Percentiles rank a stretch among this genome's conserved stretches.
These are phyloP conservation scores for Malassezia caprae DNA, from an alignment of 1,284 basidiomycete genomes.

Conservation along the genomic window DNA sequence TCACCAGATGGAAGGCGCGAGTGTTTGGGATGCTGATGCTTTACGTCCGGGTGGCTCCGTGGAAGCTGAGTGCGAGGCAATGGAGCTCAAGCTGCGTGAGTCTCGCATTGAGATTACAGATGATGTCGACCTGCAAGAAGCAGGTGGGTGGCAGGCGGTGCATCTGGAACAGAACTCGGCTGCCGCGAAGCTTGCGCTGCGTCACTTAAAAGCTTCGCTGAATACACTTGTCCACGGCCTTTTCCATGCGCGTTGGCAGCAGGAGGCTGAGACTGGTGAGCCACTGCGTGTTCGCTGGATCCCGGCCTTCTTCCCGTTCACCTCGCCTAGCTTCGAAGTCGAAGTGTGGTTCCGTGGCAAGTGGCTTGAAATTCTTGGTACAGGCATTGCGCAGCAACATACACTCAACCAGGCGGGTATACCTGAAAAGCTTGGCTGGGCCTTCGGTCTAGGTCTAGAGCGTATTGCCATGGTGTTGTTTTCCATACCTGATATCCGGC, in stretches of 20 bases:
- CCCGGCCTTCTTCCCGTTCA: constrained; percentile 95
- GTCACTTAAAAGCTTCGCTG: constrained; percentile 80
- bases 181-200: constrained; percentile 56
- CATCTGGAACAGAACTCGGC: constrained; percentile 60
- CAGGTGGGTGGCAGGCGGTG: constrained; percentile 68
- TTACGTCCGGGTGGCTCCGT: constrained; percentile 49
- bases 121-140: constrained; percentile 58
- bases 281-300: constrained; percentile 91
- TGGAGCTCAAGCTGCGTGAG: constrained; percentile 50
- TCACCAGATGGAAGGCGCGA: constrained; percentile 95
- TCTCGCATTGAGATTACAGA: constrained; percentile 70
- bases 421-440: constrained; percentile 74
- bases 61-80: constrained; percentile 58
- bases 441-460: constrained; percentile 92
- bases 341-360: constrained; percentile 92
- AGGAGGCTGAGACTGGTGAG: constrained; percentile 47
- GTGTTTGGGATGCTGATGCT: constrained; percentile 56
- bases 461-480: constrained; percentile 97
- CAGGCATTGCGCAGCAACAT: constrained; percentile 78
- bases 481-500: constrained; percentile 92
- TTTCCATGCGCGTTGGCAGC: constrained; percentile 54
- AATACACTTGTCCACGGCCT: constrained; percentile 76
- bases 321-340: constrained; percentile 91
- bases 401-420: constrained; percentile 68
- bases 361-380: constrained; percentile 94